Base-by-base conservation (phyloP, 108 stramenopile genomes). In the Cyclotella distinguenda region DNA sequence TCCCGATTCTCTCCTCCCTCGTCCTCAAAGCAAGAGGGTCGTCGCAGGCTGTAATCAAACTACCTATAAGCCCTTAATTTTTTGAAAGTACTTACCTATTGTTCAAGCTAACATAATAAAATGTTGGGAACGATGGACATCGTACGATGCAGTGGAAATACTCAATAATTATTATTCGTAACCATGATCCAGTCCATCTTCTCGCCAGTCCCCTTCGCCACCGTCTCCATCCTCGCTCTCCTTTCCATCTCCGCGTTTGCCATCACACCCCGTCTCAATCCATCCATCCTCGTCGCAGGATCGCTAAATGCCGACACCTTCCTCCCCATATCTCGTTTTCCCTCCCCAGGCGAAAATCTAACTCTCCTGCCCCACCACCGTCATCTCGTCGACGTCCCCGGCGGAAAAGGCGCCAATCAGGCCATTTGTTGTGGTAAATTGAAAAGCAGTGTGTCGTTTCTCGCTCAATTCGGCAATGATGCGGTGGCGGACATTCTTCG, bases 391-490 rank as follows among this genome's bases (percentile, higher is more conserved):
- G 86, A 87, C 58, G 78, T 90, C 19, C 86, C 89, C 1, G 89
- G 89, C 22, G 87, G 87, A 4, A 87, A 92, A 60, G 91, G 91
- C 16, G 86, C 82, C 54, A 92, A 88, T 64, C 91, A 92, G 64
- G 91, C 91, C 40, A 80, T 92, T 47, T 86, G 86, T 1, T 81
- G 63, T 22, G 50, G 80, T 21, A 89, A 84, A 62, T 60, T 92
- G 19, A 12, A n/a, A n/a, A 26, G 40, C 25, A 26, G 27, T 40
- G 80, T 82, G 15, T 40, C 72, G 13, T 89, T 92, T 54, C 47
- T 87, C 10, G 87, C 86, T 16, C 87, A 86, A 60, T 78, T 92
- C 58, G 91, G 91, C 9, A 75, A 78, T 27, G 90, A 92, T 66
- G 56, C 55, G 11, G 84, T 80, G 1, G 74, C 81, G 7, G 53